Percentiles rank a stretch among this genome's conserved stretches.
phyloP scores from a whole-genome alignment of 768 basidiomycete genomes.

The Cubamyces sp. region DNA sequence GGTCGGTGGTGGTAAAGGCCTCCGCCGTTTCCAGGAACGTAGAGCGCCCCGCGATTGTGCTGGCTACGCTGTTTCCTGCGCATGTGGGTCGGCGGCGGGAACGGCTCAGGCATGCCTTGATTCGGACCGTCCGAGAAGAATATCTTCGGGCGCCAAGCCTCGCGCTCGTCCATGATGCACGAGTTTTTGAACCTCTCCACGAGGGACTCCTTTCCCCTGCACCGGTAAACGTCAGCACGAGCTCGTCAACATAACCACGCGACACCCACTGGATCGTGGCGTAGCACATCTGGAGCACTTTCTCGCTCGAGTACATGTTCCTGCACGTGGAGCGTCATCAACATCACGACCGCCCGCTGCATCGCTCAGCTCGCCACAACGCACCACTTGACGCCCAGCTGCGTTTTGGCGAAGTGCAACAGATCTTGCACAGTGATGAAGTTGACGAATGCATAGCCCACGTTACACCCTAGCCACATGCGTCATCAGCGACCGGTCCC shows the following conservation, averaged over 20 bases:
- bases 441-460: constrained; percentile 89
- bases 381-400: constrained; percentile 83
- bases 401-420: constrained; percentile 70
- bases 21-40: constrained; percentile 41
- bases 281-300: constrained; percentile 89
- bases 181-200: constrained; percentile 94
- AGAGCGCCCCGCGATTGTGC: constrained; percentile 74
- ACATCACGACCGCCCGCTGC: constrained; percentile 9
- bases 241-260: background rate
- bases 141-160: constrained; percentile 83
- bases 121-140: constrained; percentile 77
- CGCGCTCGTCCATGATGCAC: constrained; percentile 85
- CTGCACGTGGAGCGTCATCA: constrained; percentile 40
- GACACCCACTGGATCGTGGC: constrained; percentile 86
- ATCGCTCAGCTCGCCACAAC: constrained; percentile 24
- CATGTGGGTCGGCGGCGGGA: constrained; percentile 82
- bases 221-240: background rate
- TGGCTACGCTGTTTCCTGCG: constrained; percentile 83
- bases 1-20: constrained; percentile 26
- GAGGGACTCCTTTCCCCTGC: constrained; percentile 85
- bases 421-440: constrained; percentile 82
- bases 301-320: constrained; percentile 93
- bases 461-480: constrained; percentile 62
- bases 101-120: constrained; percentile 78
- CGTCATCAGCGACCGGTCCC: background rate